phyloP scores from a whole-genome alignment of 805 yeast genomes.

The Lachancea fermentati region DNA sequence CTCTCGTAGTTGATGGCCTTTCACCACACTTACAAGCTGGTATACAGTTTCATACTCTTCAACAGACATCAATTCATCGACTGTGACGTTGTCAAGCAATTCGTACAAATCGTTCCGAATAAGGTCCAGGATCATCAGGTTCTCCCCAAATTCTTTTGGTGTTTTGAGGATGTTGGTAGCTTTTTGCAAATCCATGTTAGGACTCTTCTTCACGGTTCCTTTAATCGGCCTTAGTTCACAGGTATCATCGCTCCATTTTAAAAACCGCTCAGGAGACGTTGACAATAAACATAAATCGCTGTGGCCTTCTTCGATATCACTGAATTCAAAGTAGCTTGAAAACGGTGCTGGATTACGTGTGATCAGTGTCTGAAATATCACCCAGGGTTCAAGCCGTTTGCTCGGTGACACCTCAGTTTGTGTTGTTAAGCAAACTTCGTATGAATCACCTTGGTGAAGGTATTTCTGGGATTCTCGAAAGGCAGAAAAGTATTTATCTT shows the following conservation, averaged over 20 bases:
- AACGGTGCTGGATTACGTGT: constrained; percentile 87
- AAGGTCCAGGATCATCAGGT: constrained; percentile 92
- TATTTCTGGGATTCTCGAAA: constrained; percentile 62
- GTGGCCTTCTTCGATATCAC: constrained; percentile 19
- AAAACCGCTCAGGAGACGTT: constrained; percentile 91
- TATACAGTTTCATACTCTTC: constrained; percentile 90
- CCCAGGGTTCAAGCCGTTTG: constrained; percentile 57
- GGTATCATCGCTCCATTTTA: constrained; percentile 59
- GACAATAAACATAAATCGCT: constrained; percentile 58
- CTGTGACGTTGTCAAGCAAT: constrained; percentile 58
- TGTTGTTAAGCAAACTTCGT: constrained; percentile 86
- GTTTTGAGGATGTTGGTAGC: constrained; percentile 67
- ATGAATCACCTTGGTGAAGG: constrained; percentile 78
- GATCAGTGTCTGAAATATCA: constrained; percentile 66
- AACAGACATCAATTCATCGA: constrained; percentile 77
- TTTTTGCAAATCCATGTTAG: constrained; percentile 44
- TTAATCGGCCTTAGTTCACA: constrained; percentile 92
- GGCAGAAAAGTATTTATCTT: constrained; percentile 45
- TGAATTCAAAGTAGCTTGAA: constrained; percentile 69
- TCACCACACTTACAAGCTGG: constrained; percentile 86
- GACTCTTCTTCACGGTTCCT: constrained; percentile 79
- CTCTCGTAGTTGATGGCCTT: constrained; percentile 41
- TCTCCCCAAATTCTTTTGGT: constrained; percentile 93
- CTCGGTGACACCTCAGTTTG: constrained; percentile 58
- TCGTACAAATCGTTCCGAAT: constrained; percentile 86